A percentile compares a stretch with the other conserved stretches of the same genome.
These are phyloP conservation scores for Ceratocystis papillata DNA, from an alignment of 2,329 filamentous ascomycete species.

Conservation along the genomic window DNA sequence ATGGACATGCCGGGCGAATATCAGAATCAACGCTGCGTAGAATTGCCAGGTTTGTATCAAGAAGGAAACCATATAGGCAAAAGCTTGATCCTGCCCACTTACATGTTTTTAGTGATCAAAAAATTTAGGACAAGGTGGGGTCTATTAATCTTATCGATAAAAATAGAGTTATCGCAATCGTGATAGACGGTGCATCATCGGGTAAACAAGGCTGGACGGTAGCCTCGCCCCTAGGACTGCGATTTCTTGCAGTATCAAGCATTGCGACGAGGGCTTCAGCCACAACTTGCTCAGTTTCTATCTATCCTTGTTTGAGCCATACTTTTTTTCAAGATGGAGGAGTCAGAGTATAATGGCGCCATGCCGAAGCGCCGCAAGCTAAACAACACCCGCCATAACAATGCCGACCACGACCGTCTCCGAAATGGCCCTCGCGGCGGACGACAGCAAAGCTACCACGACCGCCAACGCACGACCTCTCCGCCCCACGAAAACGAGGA, in stretches of 20 bases:
- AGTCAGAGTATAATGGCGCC: constrained; percentile 32
- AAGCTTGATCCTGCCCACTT: constrained; percentile 19
- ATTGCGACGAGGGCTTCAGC: neutral
- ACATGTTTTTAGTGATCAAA: constrained; percentile 11
- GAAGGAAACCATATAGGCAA: neutral
- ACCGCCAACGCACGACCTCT: constrained; percentile 39
- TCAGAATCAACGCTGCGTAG: neutral
- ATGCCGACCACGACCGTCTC: constrained; percentile 10
- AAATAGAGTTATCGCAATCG: constrained; percentile 10
- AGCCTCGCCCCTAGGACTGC: constrained; percentile 19
- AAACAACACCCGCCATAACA: constrained; percentile 29
- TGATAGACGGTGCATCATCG: constrained; percentile 8
- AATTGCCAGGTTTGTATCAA: constrained; percentile 6
- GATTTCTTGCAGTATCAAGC: neutral
- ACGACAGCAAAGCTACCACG: constrained; percentile 1
- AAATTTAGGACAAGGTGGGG: constrained; percentile 23
- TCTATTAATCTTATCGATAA: constrained; percentile 20
- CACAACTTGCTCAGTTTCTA: neutral
- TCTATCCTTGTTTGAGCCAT: no score
- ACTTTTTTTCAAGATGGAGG: constrained; percentile 16
- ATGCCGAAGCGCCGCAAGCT: constrained; percentile 35
- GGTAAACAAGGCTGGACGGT: constrained; percentile 16
- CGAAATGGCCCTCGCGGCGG: neutral
- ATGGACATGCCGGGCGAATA: constrained; percentile 47
- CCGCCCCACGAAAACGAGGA: constrained; percentile 39